A percentile compares a stretch with the other conserved stretches of the same genome.
phyloP scores from a whole-genome alignment of 176 grass and related monocot genomes.

The Phoenix dactylifera region DNA sequence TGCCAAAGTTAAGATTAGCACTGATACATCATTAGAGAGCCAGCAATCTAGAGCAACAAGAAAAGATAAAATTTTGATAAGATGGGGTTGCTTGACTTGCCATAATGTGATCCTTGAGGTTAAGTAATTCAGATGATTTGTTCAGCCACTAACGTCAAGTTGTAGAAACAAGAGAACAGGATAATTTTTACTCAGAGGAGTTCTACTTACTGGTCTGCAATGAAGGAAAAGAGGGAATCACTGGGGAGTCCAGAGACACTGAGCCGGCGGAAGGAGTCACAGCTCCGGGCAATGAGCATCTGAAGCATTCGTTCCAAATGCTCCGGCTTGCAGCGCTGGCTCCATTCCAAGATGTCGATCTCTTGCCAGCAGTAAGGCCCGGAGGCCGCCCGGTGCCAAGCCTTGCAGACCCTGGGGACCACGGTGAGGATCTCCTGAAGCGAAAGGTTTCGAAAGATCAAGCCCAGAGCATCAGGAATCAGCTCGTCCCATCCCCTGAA shows the following conservation, averaged over 20 bases:
- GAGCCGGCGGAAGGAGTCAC: constrained; percentile 67
- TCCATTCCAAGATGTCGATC: constrained; percentile 95
- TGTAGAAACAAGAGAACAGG: no score
- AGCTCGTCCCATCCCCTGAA: constrained; percentile 76
- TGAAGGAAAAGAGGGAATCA: constrained; percentile 65
- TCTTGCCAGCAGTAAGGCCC: constrained; percentile 96
- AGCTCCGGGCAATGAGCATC: constrained; percentile 55
- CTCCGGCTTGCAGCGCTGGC: constrained; percentile 67
- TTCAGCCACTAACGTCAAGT: no score
- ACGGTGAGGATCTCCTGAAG: constrained; percentile 80
- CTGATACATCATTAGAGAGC: no score
- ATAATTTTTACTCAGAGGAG: not conserved
- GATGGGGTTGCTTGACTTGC: no score
- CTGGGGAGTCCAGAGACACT: constrained; percentile 55
- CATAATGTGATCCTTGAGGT: no score
- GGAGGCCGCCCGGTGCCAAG: constrained; percentile 52
- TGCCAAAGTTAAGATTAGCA: no score
- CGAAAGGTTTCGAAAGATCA: constrained; percentile 81
- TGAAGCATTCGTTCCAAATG: constrained; percentile 80
- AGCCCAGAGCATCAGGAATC: constrained; percentile 80
- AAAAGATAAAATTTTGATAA: no score
- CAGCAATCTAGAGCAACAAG: no score
- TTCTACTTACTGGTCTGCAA: constrained; percentile 75
- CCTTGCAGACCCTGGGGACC: constrained; percentile 79
- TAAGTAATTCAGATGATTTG: no score